phyloP scores from a whole-genome alignment of 2,329 filamentous ascomycete genomes.

The Ophiostoma quercus region DNA sequence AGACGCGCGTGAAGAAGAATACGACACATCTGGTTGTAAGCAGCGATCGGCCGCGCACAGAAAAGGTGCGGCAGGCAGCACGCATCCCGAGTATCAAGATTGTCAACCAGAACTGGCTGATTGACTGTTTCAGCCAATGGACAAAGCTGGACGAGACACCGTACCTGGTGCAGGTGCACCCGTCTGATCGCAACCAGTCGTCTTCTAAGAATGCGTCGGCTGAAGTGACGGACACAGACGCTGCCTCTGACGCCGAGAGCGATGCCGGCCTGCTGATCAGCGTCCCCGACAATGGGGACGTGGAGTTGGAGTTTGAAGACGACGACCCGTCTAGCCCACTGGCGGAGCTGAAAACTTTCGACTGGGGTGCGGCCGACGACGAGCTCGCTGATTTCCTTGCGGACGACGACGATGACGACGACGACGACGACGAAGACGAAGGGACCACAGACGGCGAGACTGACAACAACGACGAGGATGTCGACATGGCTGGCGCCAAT shows the following conservation, averaged over 20 bases:
- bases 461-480: constrained; percentile 36
- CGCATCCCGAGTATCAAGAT: constrained; percentile 79
- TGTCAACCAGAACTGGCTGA: constrained; percentile 85
- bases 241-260: constrained; percentile 32
- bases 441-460: constrained; percentile 38
- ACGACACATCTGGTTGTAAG: constrained; percentile 72
- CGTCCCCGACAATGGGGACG: constrained; percentile 32
- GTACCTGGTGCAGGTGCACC: constrained; percentile 71
- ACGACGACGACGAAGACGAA: constrained; percentile 35
- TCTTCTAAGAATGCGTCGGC: constrained; percentile 27
- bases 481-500: constrained; percentile 27
- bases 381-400: constrained; percentile 72
- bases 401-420: constrained; percentile 47
- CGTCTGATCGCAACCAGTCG: constrained; percentile 51
- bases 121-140: constrained; percentile 81
- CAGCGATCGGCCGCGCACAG: constrained; percentile 67
- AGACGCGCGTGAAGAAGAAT: constrained; percentile 52
- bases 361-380: constrained; percentile 61
- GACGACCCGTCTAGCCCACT: constrained; percentile 46
- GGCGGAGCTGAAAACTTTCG: constrained; percentile 52
- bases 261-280: constrained; percentile 27
- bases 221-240: constrained; percentile 31
- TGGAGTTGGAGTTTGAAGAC: constrained; percentile 44
- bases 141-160: constrained; percentile 69
- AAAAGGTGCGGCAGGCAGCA: constrained; percentile 84